These are phyloP conservation scores for Camelina laxa DNA, from an alignment of 345 rosid species.

Conservation along the genomic window DNA sequence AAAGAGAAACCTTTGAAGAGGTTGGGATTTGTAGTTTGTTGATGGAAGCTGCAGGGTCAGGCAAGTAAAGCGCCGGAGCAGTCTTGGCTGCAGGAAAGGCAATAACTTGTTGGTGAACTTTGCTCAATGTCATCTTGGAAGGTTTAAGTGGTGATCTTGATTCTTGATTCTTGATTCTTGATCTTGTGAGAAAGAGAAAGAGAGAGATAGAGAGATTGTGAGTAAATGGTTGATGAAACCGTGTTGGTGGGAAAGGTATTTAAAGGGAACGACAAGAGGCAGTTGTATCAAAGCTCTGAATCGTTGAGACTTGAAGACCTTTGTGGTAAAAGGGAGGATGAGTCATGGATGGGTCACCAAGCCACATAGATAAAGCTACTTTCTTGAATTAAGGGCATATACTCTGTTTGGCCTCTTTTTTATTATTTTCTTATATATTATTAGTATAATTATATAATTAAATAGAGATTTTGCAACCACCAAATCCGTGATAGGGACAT, in stretches of 20 bases:
- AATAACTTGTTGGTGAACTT: conserved; percentile 29
- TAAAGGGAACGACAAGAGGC: conserved; percentile 40
- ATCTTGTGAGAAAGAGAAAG: background rate
- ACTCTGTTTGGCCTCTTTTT: conserved; percentile 28
- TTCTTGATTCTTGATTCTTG: conserved; percentile 30
- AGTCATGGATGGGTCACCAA: conserved; percentile 44
- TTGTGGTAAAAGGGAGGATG: conserved; percentile 32
- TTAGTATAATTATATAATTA: too few relatives aligned
- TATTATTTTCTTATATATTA: too few relatives aligned
- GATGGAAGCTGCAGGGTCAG: conserved; percentile 31
- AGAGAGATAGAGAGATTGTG: conserved; percentile 21
- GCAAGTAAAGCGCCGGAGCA: conserved; percentile 16
- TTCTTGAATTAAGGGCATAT: conserved; percentile 33
- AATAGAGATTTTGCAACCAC: conserved; percentile 23
- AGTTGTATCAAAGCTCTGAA: conserved; percentile 20
- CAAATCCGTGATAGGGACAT: background rate
- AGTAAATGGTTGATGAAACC: conserved; percentile 29
- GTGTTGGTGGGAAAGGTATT: conserved; percentile 28
- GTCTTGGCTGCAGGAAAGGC: conserved; percentile 23
- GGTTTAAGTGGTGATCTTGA: conserved; percentile 26
- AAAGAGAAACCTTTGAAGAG: background rate
- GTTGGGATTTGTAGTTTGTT: conserved; percentile 39
- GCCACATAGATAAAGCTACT: conserved; percentile 28
- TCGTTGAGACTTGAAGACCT: background rate
- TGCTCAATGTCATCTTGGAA: conserved; percentile 43